These are phyloP conservation scores for Penicillium corylophilum DNA, from an alignment of 2,329 filamentous ascomycete species.

Conservation along the genomic window DNA sequence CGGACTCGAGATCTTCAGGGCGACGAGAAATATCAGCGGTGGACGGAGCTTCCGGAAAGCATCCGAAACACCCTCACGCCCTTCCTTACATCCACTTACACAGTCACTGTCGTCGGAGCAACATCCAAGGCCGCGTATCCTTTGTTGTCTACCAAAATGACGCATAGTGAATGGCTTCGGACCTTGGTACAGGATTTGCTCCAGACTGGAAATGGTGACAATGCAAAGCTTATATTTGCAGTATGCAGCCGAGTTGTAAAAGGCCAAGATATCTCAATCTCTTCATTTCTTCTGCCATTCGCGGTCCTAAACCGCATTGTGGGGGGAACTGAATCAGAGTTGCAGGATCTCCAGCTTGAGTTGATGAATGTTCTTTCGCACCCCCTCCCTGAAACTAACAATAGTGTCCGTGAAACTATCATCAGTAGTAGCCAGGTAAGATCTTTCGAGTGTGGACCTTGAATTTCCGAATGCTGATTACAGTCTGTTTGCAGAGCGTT, in stretches of 20 bases:
- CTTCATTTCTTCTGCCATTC: conserved; percentile 86
- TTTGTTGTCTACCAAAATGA: conserved; percentile 66
- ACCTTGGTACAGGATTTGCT: conserved; percentile 79
- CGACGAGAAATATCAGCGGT: conserved; percentile 67
- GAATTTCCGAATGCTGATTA: background rate
- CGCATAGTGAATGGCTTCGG: conserved; percentile 79
- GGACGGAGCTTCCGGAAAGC: conserved; percentile 72
- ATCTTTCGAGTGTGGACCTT: conserved; percentile 2
- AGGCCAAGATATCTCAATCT: conserved; percentile 80
- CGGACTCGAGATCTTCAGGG: conserved; percentile 56
- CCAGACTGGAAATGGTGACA: conserved; percentile 70
- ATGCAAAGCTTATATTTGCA: conserved; percentile 74
- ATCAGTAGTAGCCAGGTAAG: conserved; percentile 84
- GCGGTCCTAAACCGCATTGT: conserved; percentile 79
- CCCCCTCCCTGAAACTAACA: conserved; percentile 52
- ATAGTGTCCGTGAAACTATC: conserved; percentile 69
- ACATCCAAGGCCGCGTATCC: conserved; percentile 67
- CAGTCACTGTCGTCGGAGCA: conserved; percentile 61
- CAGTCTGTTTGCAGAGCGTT: conserved; percentile 61
- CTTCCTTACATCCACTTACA: conserved; percentile 81
- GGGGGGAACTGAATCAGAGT: conserved; percentile 65
- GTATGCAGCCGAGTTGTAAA: conserved; percentile 79
- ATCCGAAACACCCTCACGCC: conserved; percentile 81
- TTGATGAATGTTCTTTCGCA: conserved; percentile 71
- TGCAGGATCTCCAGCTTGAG: conserved; percentile 67